Percentiles rank a stretch among this genome's conserved stretches.
Conservation (phyloP, 1,284 basidiomycete genomes). For the Boletellus deceptivus region DNA sequence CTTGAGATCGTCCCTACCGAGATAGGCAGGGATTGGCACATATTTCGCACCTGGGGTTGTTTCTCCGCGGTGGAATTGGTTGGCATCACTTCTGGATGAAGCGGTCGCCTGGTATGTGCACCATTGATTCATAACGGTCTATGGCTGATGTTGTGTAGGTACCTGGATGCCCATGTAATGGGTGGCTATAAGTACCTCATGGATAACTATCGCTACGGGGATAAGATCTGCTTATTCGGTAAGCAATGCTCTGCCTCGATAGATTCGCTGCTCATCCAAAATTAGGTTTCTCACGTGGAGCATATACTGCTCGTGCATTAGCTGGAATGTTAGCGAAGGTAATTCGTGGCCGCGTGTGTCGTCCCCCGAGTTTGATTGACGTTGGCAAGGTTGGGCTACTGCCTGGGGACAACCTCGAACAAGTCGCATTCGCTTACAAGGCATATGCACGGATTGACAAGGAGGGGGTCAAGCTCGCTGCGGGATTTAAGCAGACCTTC, state of each 20-base stretch:
- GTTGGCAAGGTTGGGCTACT: constrained; percentile 53
- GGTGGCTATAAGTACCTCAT: constrained; percentile 66
- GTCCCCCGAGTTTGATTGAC: not conserved
- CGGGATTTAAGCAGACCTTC: constrained; percentile 67
- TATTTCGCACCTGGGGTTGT: constrained; percentile 56
- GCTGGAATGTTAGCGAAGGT: constrained; percentile 62
- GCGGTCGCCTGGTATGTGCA: constrained; percentile 57
- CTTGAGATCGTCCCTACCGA: not conserved
- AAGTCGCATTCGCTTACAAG: constrained; percentile 66
- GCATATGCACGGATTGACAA: constrained; percentile 52
- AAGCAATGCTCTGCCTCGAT: constrained; percentile 10
- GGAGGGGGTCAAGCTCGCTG: constrained; percentile 43
- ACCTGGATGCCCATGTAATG: constrained; percentile 61
- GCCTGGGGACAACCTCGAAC: constrained; percentile 55
- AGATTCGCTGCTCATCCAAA: constrained; percentile 1
- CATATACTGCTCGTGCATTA: constrained; percentile 73
- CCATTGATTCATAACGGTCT: not conserved
- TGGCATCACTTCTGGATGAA: constrained; percentile 52
- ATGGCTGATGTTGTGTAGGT: constrained; percentile 37
- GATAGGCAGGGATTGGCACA: constrained; percentile 63
- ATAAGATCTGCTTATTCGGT: constrained; percentile 66
- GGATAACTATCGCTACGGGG: constrained; percentile 58
- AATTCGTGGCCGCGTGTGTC: not conserved
- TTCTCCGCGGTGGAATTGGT: constrained; percentile 47
- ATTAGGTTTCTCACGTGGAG: constrained; percentile 70